Evolutionary conservation across 2,329 filamentous ascomycete species (phyloP).

Genomic region (Lasiodiplodia theobromae): DNA sequence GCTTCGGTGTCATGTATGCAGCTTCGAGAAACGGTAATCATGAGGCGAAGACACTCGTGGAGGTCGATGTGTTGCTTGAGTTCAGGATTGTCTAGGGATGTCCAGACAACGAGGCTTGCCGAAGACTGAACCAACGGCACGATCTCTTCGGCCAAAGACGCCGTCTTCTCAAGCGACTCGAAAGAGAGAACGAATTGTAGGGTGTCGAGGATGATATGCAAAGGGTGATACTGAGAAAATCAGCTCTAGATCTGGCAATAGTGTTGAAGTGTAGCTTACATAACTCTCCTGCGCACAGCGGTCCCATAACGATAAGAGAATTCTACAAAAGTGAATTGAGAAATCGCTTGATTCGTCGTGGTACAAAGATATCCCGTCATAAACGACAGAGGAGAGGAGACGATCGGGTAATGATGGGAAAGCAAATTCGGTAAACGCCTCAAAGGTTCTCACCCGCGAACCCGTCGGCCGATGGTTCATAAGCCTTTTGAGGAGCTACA

Average conservation of each 20-base stretch:
- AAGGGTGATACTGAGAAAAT: conserved; percentile 61
- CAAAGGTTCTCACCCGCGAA: conserved; percentile 68
- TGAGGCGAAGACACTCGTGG: conserved; percentile 67
- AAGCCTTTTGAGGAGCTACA: conserved; percentile 63
- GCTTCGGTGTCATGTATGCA: conserved; percentile 55
- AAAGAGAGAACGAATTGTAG: conserved; percentile 69
- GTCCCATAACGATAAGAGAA: conserved; percentile 72
- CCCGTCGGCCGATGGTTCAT: conserved; percentile 67
- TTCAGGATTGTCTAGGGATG: conserved; percentile 12
- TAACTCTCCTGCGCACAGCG: conserved; percentile 69
- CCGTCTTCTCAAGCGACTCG: conserved; percentile 65
- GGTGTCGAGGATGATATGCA: conserved; percentile 70
- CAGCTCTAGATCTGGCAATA: not conserved
- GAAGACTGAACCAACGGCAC: conserved; percentile 50
- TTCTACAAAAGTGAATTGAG: conserved; percentile 68
- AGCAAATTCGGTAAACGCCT: conserved; percentile 68
- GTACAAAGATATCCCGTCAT: conserved; percentile 68
- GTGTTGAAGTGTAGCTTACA: conserved; percentile 34
- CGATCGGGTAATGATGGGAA: conserved; percentile 70
- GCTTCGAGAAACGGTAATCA: conserved; percentile 69
- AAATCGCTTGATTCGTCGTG: conserved; percentile 59
- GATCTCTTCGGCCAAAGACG: conserved; percentile 65
- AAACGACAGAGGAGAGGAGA: conserved; percentile 71
- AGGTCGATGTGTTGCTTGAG: conserved; percentile 68
- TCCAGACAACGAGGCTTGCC: not conserved